Conservation (phyloP, 352 stramenopile species). For the Phytophthora aleatoria region DNA sequence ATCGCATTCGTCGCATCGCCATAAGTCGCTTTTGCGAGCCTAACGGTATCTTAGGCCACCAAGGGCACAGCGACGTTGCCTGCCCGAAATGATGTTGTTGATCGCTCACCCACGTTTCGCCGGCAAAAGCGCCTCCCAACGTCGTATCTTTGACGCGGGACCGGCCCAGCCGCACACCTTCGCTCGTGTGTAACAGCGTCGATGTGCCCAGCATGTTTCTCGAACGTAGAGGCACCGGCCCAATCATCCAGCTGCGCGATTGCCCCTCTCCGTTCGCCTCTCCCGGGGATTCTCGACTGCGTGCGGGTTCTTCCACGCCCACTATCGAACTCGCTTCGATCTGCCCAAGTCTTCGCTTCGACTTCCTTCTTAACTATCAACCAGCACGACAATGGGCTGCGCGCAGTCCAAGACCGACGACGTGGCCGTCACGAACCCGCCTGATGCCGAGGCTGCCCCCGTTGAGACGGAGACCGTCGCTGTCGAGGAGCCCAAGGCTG, state of each 20-base stretch:
- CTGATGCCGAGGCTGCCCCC: constrained; percentile 16
- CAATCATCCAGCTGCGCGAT: constrained; percentile 21
- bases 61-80: neutral
- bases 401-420: constrained; percentile 72
- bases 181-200: constrained; percentile 16
- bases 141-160: constrained; percentile 25
- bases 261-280: constrained; percentile 12
- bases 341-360: constrained; percentile 22
- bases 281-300: constrained; percentile 8
- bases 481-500: constrained; percentile 1
- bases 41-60: constrained; percentile 4
- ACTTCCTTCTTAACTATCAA: constrained; percentile 22
- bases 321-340: constrained; percentile 45
- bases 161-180: constrained; percentile 11
- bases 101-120: constrained; percentile 16
- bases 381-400: constrained; percentile 71
- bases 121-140: constrained; percentile 17
- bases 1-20: constrained; percentile 19
- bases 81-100: constrained; percentile 10
- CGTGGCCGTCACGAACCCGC: constrained; percentile 23
- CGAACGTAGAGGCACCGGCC: constrained; percentile 17
- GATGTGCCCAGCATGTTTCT: constrained; percentile 1
- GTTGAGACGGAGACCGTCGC: constrained; percentile 17
- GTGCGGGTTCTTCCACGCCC: constrained; percentile 4
- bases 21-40: constrained; percentile 22